These are phyloP conservation scores for Salix udensis DNA, from an alignment of 345 rosid species.

Conservation along the genomic window DNA sequence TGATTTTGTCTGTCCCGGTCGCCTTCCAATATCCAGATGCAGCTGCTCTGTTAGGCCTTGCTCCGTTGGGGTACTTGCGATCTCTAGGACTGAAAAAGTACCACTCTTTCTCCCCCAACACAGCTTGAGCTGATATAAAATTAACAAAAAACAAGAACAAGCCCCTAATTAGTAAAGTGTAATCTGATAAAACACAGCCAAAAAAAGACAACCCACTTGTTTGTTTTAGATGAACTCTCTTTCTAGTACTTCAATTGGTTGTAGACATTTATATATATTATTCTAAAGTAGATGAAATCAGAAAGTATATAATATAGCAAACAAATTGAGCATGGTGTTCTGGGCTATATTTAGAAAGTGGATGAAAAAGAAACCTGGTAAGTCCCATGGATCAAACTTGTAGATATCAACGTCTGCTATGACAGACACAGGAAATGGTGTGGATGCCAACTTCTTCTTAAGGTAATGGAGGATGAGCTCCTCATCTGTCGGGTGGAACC, in stretches of 20 bases:
- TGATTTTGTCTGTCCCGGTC: slow-evolving; percentile 86
- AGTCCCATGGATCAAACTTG: slow-evolving; percentile 93
- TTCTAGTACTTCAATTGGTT: background rate
- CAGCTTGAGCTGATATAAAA: slow-evolving; percentile 50
- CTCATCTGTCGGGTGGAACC: slow-evolving; percentile 97
- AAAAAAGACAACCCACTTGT: background rate
- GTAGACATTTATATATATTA: background rate
- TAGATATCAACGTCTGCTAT: slow-evolving; percentile 93
- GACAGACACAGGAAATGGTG: slow-evolving; percentile 69
- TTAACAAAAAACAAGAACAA: background rate
- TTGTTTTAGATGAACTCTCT: background rate
- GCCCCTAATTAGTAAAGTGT: background rate
- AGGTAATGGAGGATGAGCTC: slow-evolving; percentile 95
- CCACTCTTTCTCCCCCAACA: slow-evolving; percentile 97
- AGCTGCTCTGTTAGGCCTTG: slow-evolving; percentile 94
- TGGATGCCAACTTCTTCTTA: slow-evolving; percentile 54
- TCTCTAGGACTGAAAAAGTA: slow-evolving; percentile 97
- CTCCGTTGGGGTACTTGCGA: slow-evolving; percentile 95
- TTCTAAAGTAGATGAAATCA: background rate
- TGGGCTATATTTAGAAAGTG: background rate
- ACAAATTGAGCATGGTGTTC: background rate
- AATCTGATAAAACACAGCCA: background rate
- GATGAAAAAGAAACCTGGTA: slow-evolving; percentile 48
- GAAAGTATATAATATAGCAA: background rate
- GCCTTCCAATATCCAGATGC: slow-evolving; percentile 99